Evolutionary conservation across 2,329 filamentous ascomycete genomes (phyloP).

Genomic region (Pseudopyricularia cyperi): DNA sequence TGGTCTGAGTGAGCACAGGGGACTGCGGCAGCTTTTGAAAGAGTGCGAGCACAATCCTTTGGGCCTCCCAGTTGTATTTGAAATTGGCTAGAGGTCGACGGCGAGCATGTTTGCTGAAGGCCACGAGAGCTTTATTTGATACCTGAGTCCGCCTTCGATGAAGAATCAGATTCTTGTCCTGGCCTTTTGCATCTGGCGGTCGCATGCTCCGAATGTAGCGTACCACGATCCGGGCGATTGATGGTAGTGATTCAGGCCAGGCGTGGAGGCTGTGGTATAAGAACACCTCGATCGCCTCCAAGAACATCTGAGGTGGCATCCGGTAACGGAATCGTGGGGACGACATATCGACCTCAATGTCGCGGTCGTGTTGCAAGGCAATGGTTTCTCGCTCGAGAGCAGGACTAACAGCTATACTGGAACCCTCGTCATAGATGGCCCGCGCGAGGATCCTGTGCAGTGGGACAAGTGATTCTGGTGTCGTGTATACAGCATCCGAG

Average conservation of each 20-base stretch:
- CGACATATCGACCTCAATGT: not conserved
- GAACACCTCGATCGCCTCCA: not conserved
- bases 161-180: not conserved
- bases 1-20: constrained; percentile 33
- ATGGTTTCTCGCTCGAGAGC: not conserved
- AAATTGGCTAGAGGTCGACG: constrained; percentile 5
- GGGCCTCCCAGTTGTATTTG: constrained; percentile 42
- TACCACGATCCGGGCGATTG: not conserved
- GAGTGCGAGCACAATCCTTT: constrained; percentile 37
- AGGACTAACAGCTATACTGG: not conserved
- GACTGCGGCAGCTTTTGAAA: constrained; percentile 34
- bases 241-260: not conserved
- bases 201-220: not conserved
- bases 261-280: not conserved
- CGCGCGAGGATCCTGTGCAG: not conserved
- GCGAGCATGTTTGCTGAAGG: constrained; percentile 14
- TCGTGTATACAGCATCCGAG: not conserved
- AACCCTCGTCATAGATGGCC: not conserved
- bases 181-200: not conserved
- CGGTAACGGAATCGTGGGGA: not conserved
- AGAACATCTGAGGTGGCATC: not conserved
- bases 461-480: not conserved
- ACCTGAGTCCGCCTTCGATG: constrained; percentile 18
- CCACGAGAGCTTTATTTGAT: constrained; percentile 25
- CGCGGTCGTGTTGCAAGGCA: not conserved